A percentile compares a stretch with the other conserved stretches of the same genome.
phyloP scores from a whole-genome alignment of 2,329 filamentous ascomycete species.

The Ceratocystis alfenasii region DNA sequence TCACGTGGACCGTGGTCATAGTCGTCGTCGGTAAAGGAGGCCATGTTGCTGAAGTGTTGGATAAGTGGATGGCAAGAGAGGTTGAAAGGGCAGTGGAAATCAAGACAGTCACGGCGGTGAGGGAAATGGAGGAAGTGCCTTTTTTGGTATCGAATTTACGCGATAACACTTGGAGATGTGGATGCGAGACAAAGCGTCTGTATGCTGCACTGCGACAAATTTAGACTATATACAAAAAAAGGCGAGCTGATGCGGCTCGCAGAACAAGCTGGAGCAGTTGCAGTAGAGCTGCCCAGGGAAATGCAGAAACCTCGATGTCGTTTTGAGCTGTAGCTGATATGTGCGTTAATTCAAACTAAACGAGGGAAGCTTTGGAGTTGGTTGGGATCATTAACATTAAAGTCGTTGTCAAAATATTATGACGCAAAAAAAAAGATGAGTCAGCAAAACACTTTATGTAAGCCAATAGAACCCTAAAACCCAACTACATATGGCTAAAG shows the following conservation, averaged over 20 bases:
- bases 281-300: background rate
- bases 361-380: too few relatives aligned
- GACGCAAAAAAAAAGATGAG: too few relatives aligned
- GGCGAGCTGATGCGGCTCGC: background rate
- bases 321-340: background rate
- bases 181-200: background rate
- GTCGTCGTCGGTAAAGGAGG: background rate
- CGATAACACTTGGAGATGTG: too few relatives aligned
- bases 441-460: too few relatives aligned
- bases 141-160: too few relatives aligned
- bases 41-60: background rate
- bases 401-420: too few relatives aligned
- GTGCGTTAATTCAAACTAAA: too few relatives aligned
- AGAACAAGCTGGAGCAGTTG: background rate
- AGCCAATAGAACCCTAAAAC: too few relatives aligned
- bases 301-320: background rate
- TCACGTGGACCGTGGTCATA: slow-evolving; percentile 31
- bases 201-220: background rate
- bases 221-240: background rate
- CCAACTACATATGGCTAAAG: too few relatives aligned
- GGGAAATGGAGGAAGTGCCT: background rate
- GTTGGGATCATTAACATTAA: too few relatives aligned
- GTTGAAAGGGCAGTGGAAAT: background rate
- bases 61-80: background rate
- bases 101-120: background rate